Evolutionary conservation across 805 yeast genomes (phyloP).

Genomic region (Candida dendrica): DNA sequence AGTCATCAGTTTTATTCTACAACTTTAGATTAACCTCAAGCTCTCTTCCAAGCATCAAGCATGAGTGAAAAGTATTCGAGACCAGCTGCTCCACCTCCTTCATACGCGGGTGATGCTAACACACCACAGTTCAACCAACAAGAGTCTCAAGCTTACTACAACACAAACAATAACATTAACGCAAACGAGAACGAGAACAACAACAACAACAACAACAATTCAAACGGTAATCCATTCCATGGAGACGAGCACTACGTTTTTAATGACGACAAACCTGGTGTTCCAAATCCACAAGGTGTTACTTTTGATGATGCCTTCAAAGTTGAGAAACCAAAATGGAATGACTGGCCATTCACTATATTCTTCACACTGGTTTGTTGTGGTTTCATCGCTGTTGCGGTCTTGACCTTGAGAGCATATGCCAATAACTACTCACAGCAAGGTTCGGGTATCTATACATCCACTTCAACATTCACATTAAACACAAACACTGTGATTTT

Average conservation of each 20-base stretch:
- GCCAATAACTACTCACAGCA: constrained; percentile 43
- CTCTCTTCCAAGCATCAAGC: too few species aligned
- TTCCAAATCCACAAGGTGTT: constrained; percentile 31
- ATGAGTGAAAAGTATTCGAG: too few species aligned
- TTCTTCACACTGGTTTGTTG: constrained; percentile 41
- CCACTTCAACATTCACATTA: constrained; percentile 49
- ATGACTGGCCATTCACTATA: constrained; percentile 67
- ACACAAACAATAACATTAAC: too few species aligned
- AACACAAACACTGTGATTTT: constrained; percentile 70
- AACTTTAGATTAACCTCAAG: too few species aligned
- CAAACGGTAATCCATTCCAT: background rate
- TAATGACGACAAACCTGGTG: constrained; percentile 23
- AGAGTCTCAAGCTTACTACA: background rate
- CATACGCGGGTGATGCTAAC: too few species aligned
- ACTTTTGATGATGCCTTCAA: constrained; percentile 65
- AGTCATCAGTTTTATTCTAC: too few species aligned
- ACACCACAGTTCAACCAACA: background rate
- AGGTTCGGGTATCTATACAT: constrained; percentile 57
- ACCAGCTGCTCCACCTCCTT: too few species aligned
- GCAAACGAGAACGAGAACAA: too few species aligned
- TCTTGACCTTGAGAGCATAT: constrained; percentile 60
- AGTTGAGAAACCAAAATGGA: constrained; percentile 52
- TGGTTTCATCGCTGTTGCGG: constrained; percentile 69
- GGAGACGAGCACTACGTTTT: constrained; percentile 4
- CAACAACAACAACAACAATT: constrained; percentile 5